Base-by-base conservation (phyloP, 306 rosid genomes). In the Corylus heterophylla region DNA sequence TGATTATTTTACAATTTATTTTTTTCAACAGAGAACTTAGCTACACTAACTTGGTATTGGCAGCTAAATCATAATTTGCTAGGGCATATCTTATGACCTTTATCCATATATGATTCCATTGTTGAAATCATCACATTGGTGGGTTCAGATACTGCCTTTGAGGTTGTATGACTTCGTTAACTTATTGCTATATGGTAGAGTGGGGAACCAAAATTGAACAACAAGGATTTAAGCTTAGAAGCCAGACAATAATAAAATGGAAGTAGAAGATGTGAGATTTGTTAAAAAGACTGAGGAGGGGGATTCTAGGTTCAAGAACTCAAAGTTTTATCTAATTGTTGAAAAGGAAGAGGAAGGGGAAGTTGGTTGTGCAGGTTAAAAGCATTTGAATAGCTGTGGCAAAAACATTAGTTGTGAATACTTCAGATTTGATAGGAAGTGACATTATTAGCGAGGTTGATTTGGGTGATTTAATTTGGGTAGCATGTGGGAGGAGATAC, bases 381-480 rank as follows among this genome's bases (percentile, higher is more conserved):
- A 42, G 45, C 61, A 54, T 59, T 54, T 71, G 20, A 81, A 72
- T 71, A 76, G 79, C 4, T 9, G 70, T 80, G 12, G 63, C 56
- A 55, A 74, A 27, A 45, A 71, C 18, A 4, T 52, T 75, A 49
- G 74, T 10, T 20, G 69, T 73, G 25, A 55, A 73, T 73, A 77
- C 86, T 56, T 80, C 83, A 4, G 29, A 63, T 2, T 73, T 61
- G 56, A 76, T 77, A 45, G 83, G 77, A 61, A 83, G 76, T 37
- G 90, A 76, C 81, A 80, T 51, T 79, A 78, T 77, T 75, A 81
- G 79, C 89, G 56, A 85, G 85, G 74, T 39, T 88, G 51, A 92
- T 58, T 80, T 90, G 88, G 98, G 97, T 9, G 97, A 92, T 78
- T 80, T 92, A 49, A 95, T 91, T 83, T 94, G 97, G 97, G 98